Evolutionary conservation across 2,329 filamentous ascomycete species (phyloP).

Genomic region (Neonectria ditissima): DNA sequence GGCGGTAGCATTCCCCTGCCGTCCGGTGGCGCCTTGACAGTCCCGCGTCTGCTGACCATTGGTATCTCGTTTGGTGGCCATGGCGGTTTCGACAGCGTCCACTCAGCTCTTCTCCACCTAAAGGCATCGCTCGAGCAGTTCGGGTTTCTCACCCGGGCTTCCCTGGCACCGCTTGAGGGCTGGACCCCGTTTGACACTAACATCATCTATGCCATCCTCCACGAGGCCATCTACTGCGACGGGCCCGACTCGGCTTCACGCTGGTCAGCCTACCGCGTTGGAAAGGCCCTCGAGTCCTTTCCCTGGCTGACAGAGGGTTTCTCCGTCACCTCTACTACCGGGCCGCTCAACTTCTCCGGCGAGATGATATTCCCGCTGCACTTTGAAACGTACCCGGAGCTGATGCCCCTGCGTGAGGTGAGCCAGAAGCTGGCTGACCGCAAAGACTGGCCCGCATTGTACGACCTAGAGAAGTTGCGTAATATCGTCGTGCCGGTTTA

Average conservation of each 20-base stretch:
- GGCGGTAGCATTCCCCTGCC: conserved; percentile 71
- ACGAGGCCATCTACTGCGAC: conserved; percentile 90
- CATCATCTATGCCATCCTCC: conserved; percentile 86
- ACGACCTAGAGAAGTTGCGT: conserved; percentile 78
- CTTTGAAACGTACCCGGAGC: conserved; percentile 83
- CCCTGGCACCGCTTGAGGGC: conserved; percentile 75
- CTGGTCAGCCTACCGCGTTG: conserved; percentile 80
- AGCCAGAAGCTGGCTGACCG: conserved; percentile 78
- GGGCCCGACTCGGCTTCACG: conserved; percentile 70
- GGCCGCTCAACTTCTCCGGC: conserved; percentile 82
- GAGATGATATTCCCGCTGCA: conserved; percentile 94
- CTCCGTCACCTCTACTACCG: conserved; percentile 46
- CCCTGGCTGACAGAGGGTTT: conserved; percentile 60
- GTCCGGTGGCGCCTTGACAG: conserved; percentile 77
- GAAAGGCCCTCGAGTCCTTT: conserved; percentile 61
- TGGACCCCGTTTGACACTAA: conserved; percentile 78
- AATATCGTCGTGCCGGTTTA: conserved; percentile 88
- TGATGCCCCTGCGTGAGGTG: conserved; percentile 74
- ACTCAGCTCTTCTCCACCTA: conserved; percentile 77
- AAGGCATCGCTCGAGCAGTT: conserved; percentile 80
- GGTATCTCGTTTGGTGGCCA: conserved; percentile 84
- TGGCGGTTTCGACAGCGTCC: conserved; percentile 80
- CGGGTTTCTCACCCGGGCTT: conserved; percentile 78
- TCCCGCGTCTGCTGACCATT: conserved; percentile 79
- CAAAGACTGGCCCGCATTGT: conserved; percentile 79